These are phyloP conservation scores for Jatropha multifida DNA, from an alignment of 441 rosid species.

Conservation along the genomic window DNA sequence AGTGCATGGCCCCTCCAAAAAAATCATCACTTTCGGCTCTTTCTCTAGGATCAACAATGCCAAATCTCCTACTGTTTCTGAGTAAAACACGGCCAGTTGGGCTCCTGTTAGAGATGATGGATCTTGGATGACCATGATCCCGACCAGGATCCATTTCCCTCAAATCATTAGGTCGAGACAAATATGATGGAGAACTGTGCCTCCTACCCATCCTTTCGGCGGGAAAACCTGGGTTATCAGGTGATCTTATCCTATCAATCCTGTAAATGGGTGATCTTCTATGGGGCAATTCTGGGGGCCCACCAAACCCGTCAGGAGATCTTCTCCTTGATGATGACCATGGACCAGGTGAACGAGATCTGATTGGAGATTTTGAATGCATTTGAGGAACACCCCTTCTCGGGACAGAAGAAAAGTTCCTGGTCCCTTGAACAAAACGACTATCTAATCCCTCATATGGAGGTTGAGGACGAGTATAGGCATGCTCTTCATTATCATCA, in stretches of 20 bases:
- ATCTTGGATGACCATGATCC: conserved; percentile 58
- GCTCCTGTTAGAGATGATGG: conserved; percentile 52
- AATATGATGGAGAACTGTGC: conserved; percentile 64
- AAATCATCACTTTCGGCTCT: conserved; percentile 53
- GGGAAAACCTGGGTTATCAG: conserved; percentile 59
- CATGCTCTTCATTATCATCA: conserved; percentile 44
- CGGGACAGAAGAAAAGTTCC: conserved; percentile 51
- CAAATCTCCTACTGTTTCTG: conserved; percentile 57
- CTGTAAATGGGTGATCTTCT: conserved; percentile 65
- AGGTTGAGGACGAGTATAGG: conserved; percentile 45
- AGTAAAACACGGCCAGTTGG: conserved; percentile 54
- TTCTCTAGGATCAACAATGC: conserved; percentile 58
- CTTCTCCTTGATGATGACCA: conserved; percentile 77
- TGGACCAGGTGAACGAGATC: conserved; percentile 67
- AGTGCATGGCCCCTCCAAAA: conserved; percentile 52
- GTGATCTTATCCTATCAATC: conserved; percentile 62
- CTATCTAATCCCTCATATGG: conserved; percentile 60
- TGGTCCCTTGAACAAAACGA: conserved; percentile 52
- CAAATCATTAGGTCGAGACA: conserved; percentile 53
- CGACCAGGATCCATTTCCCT: conserved; percentile 61
- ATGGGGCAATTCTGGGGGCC: conserved; percentile 55
- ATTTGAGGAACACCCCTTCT: conserved; percentile 49
- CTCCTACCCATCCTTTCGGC: conserved; percentile 58
- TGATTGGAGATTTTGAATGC: conserved; percentile 73
- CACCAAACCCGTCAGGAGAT: conserved; percentile 66